Evolutionary conservation across 2,329 filamentous ascomycete species (phyloP), one percentile per base, ranked within the genome.

Genomic region (Hypoxylon sp.): DNA sequence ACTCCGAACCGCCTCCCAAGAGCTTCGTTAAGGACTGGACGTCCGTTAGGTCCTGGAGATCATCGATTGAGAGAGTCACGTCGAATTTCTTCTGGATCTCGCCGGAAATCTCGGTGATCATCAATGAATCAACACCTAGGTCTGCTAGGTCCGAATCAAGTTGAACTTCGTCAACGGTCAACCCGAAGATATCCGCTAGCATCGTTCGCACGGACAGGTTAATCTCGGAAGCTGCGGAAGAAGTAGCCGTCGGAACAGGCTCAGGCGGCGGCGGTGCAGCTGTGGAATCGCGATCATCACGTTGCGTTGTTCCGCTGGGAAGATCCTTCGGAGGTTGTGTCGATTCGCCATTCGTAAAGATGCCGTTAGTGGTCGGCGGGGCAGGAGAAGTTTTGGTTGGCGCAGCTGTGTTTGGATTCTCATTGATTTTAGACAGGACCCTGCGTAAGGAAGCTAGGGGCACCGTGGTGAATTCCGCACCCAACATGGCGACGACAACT

Each of bases 61-160:
- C 48, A 11, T 62, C 57, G 32, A 65, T 63, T 6, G 58, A 39
- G 16, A 72, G 41, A 29, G 46, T 47, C 2, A 73, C 27, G 7
- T 43, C 45, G 19, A 73, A 70, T 1, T 29, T 47, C 3, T 57
- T 63, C 34, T 70, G 60, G 8, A 80, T 73, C 14, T 79, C 78
- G 12, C 63, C 61, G 5, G 71, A 59, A 19, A 81, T 63, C 56
- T 80, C 79, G 25, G 74, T 78, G 1, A 67, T 74, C 69, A 79
- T 73, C 8, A 80, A 68, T 6, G 79, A 81, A 57, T 80, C 79
- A 11, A 81, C 71, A 1, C 79, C 79, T 9, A 81, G 61, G 29
- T 79, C 77, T 6, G 65, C 72, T 23, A 79, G 63, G 6, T 71
- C 63, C 2, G 68, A 55, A 14, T 73, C 69, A 2, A 66, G 61